Evolutionary conservation across 306 rosid species (phyloP).

Genomic region (Amphicarpaea edgeworthii): DNA sequence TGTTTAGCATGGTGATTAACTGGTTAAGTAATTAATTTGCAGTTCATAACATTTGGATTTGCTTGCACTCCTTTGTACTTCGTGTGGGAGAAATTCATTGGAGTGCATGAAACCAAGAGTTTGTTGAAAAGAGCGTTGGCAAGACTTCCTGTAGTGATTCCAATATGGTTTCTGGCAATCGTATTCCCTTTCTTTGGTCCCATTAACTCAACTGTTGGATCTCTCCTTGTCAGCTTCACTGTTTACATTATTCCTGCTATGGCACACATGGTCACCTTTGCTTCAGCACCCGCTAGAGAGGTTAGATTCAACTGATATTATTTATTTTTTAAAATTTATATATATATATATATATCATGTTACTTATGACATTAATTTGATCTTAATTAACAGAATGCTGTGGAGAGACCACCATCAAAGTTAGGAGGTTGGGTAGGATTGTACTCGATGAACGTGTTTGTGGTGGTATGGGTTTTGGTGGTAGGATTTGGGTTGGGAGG

Average conservation of each 20-base stretch:
- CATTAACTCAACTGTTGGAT: slow-evolving; percentile 94
- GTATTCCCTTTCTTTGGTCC: slow-evolving; percentile 99
- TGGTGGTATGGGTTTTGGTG: slow-evolving; percentile 89
- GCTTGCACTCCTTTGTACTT: slow-evolving; percentile 98
- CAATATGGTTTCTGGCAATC: slow-evolving; percentile 97
- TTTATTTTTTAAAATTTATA: not conserved
- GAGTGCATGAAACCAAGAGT: slow-evolving; percentile 90
- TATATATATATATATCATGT: too few relatives aligned
- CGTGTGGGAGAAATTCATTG: slow-evolving; percentile 95
- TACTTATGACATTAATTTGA: too few relatives aligned
- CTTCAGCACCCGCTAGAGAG: slow-evolving; percentile 86
- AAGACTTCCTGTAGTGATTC: slow-evolving; percentile 92
- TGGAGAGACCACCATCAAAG: slow-evolving; percentile 84
- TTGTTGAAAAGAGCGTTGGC: slow-evolving; percentile 78
- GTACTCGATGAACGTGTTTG: slow-evolving; percentile 77
- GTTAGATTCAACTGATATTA: slow-evolving; percentile 45
- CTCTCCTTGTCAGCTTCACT: slow-evolving; percentile 97
- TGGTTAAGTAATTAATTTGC: too few relatives aligned
- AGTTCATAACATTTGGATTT: slow-evolving; percentile 98
- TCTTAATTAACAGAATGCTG: slow-evolving; percentile 99
- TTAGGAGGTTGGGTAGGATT: slow-evolving; percentile 92
- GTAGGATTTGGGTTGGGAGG: slow-evolving; percentile 99
- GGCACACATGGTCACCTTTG: slow-evolving; percentile 96
- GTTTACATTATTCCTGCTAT: slow-evolving; percentile 96
- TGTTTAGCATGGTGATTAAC: too few relatives aligned